A percentile compares a stretch with the other conserved stretches of the same genome.
These are phyloP conservation scores for Dunaliella salina DNA, from an alignment of 163 green algal species.

Conservation along the genomic window DNA sequence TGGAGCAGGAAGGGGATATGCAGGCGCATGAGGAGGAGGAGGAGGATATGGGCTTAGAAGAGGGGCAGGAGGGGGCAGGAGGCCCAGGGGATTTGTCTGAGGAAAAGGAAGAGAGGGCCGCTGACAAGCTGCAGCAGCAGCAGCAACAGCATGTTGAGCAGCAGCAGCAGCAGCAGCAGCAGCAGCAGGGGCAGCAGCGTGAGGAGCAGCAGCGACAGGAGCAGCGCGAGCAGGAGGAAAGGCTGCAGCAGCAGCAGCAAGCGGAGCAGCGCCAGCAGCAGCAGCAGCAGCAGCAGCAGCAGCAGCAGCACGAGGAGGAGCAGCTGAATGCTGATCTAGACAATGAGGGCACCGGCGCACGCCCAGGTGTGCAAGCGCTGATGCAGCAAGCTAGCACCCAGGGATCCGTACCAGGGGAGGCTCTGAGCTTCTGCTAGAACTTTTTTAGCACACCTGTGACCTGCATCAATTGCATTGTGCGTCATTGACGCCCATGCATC, in stretches of 20 bases:
- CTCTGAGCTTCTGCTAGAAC: too few species aligned
- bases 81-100: too few species aligned
- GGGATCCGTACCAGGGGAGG: too few species aligned
- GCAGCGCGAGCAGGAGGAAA: neutral
- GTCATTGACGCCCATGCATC: too few species aligned
- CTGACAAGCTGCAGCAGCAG: neutral
- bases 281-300: neutral
- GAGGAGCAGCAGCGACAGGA: neutral
- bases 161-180: neutral
- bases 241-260: neutral
- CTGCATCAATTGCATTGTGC: too few species aligned
- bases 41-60: neutral
- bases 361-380: neutral
- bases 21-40: neutral
- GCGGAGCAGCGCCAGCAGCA: neutral
- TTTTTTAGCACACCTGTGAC: too few species aligned
- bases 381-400: too few species aligned
- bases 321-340: neutral
- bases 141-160: neutral
- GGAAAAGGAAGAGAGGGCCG: neutral
- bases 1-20: too few species aligned
- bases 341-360: neutral
- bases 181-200: neutral
- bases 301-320: neutral
- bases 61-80: neutral